A percentile compares a stretch with the other conserved stretches of the same genome.
These are phyloP conservation scores for Yamadazyma nakazawae DNA, from an alignment of 805 yeast genomes.

Conservation along the genomic window DNA sequence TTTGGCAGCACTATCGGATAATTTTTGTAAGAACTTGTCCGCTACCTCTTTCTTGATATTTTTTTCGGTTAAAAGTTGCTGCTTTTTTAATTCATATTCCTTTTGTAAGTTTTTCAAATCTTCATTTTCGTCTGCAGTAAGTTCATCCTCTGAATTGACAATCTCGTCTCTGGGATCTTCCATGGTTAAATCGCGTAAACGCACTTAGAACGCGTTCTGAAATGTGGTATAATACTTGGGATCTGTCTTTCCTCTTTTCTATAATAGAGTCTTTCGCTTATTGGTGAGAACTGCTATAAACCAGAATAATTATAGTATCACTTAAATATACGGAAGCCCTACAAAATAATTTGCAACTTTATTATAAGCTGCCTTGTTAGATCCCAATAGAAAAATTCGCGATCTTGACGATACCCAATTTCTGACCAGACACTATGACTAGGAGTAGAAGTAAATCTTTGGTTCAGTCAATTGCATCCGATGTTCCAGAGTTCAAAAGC, in stretches of 20 bases:
- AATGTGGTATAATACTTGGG: background rate
- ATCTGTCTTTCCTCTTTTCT: too few species aligned
- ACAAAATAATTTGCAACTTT: background rate
- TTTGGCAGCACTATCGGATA: constrained; percentile 1
- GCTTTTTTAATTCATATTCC: constrained; percentile 29
- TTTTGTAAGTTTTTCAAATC: constrained; percentile 36
- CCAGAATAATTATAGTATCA: too few species aligned
- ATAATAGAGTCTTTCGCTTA: too few species aligned
- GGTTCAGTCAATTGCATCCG: constrained; percentile 58
- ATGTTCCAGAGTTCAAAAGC: constrained; percentile 32
- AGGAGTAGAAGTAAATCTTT: constrained; percentile 58
- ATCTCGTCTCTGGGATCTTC: constrained; percentile 22
- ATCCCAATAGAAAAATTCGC: background rate
- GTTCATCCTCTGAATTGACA: constrained; percentile 24
- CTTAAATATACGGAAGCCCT: background rate
- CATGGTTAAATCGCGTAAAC: constrained; percentile 1
- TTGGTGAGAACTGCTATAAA: too few species aligned
- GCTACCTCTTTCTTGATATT: constrained; percentile 8
- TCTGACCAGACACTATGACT: constrained; percentile 21
- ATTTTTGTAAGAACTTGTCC: constrained; percentile 3
- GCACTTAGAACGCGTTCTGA: background rate
- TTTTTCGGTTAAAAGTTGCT: constrained; percentile 15
- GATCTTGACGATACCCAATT: background rate
- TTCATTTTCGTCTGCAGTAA: constrained; percentile 39
- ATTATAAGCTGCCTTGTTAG: background rate